Evolutionary conservation across 164 flowering plant species (phyloP).

Genomic region (Aristolochia contorta): DNA sequence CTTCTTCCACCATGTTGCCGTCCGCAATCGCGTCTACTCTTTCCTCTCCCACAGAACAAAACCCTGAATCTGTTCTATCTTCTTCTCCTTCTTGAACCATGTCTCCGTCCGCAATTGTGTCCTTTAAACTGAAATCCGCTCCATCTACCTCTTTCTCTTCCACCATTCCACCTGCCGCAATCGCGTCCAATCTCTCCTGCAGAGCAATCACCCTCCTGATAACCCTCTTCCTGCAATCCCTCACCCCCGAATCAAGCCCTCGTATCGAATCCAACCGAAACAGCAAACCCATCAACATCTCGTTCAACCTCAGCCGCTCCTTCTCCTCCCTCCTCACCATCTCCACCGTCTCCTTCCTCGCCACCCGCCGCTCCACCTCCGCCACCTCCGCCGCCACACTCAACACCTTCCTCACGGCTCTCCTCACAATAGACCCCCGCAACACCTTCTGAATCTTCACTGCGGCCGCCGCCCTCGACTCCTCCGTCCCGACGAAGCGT

Average conservation of each 20-base stretch:
- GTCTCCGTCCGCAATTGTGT: no score
- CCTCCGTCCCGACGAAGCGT: constrained; percentile 26
- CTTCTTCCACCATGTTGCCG: neutral
- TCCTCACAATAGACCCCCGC: constrained; percentile 52
- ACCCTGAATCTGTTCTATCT: neutral
- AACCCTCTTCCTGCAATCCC: constrained; percentile 49
- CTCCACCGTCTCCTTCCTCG: constrained; percentile 21
- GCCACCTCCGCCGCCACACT: constrained; percentile 30
- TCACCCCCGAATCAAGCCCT: constrained; percentile 47
- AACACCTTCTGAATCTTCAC: constrained; percentile 58
- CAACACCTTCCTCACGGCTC: constrained; percentile 39
- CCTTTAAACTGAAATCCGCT: no score
- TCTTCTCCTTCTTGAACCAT: constrained; percentile 1
- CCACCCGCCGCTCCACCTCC: constrained; percentile 36
- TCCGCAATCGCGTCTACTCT: no score
- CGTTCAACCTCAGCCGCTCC: constrained; percentile 52
- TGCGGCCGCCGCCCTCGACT: constrained; percentile 25
- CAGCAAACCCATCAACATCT: constrained; percentile 54
- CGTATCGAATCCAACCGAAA: constrained; percentile 52
- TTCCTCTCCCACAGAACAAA: no score
- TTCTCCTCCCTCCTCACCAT: constrained; percentile 30
- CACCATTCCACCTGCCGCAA: constrained; percentile 10
- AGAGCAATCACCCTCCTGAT: constrained; percentile 47
- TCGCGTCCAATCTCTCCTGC: constrained; percentile 50
- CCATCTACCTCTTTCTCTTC: no score